These are phyloP conservation scores for Meira nashicola DNA, from an alignment of 1,284 basidiomycete species.

Conservation along the genomic window DNA sequence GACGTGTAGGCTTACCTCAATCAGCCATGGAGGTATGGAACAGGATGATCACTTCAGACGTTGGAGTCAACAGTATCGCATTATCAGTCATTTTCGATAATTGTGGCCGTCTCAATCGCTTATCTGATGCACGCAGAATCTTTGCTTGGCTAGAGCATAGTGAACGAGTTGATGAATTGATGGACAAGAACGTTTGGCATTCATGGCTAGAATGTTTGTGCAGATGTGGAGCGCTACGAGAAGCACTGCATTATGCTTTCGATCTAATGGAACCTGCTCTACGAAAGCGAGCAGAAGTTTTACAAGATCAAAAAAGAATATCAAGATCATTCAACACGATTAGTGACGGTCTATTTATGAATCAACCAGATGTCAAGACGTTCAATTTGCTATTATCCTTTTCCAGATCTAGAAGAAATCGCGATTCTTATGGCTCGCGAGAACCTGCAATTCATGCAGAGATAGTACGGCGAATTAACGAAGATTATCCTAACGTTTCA, in stretches of 20 bases:
- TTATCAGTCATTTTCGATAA: conserved; percentile 79
- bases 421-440: too few species aligned
- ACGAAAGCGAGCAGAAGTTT: too few species aligned
- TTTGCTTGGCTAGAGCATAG: too few species aligned
- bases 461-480: too few species aligned
- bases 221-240: conserved; percentile 63
- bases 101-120: conserved; percentile 60
- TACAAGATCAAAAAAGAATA: too few species aligned
- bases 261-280: conserved; percentile 59
- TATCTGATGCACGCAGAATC: neutral
- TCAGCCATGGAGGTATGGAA: conserved; percentile 79
- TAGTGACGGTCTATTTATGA: too few species aligned
- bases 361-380: conserved; percentile 44
- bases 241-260: conserved; percentile 67
- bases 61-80: conserved; percentile 62
- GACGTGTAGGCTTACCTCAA: conserved; percentile 65
- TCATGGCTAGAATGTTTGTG: conserved; percentile 83
- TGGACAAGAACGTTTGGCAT: conserved; percentile 60
- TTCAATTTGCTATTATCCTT: conserved; percentile 54
- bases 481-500: too few species aligned
- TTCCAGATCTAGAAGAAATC: conserved; percentile 12
- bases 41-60: conserved; percentile 57
- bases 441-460: too few species aligned
- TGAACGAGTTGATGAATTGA: too few species aligned
- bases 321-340: too few species aligned